Evolutionary conservation across 305 asterid genomes (phyloP), one percentile per base, ranked within the genome.

Genomic region (Solanum hybrid): DNA sequence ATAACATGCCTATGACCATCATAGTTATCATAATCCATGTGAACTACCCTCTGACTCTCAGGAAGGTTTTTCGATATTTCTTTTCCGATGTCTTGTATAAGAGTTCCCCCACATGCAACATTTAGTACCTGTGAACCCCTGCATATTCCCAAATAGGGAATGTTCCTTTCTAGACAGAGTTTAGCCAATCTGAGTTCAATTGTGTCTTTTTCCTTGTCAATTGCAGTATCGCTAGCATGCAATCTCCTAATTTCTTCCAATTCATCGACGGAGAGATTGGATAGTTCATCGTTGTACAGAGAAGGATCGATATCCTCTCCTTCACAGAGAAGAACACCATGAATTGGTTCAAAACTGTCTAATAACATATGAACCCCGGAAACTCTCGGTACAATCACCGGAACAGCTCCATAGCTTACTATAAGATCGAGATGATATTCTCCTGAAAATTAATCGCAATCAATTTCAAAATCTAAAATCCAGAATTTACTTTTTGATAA

Each of bases 231-330:
- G n/a, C 93, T 90, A 6, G 91, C 91, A 42, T 91, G 93, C 24
- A 91, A 35, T n/a, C 91, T 86, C 87, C 92, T 35, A 51, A 91
- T 86, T 84, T 91, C 93, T 51, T 91, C 93, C 64, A 91, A 24
- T 80, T 91, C 92, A n/a, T 90, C 93, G 3, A 84, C 37, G 2
- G 93, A 86, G 60, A 90, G 89, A 88, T 79, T 69, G 9, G 89
- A 14, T 16, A 29, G 60, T 26, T 90, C 92, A 3, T 24, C 92
- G n/a, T 92, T 94, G 87, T 96, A 96, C 66, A 90, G 93, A 8
- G 96, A 94, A 10, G 98, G 98, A 37, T 96, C 98, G 31, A 96
- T 93, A 91, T 96, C 98, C 72, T 96, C 98, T 16, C 98, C 98
- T 90, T 96, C 97, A 87, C 98, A 96, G 24, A 96, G 98, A 77